Conservation (phyloP, 2,329 filamentous ascomycete species). For the Penicillium sp. region DNA sequence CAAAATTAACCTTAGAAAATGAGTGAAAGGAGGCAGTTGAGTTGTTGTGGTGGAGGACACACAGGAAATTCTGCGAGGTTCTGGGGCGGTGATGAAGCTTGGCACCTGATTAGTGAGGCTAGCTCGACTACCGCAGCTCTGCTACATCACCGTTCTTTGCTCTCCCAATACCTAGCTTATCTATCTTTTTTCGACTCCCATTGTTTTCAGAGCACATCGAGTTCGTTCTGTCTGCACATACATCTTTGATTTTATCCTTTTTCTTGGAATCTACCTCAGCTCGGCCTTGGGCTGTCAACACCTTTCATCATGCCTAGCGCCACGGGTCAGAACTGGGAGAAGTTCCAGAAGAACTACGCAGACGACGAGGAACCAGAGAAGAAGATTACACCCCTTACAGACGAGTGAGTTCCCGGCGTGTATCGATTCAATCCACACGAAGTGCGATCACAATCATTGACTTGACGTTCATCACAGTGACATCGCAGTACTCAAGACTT, state of each 20-base stretch:
- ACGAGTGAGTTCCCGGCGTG: slow-evolving; percentile 69
- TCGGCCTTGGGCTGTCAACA: slow-evolving; percentile 29
- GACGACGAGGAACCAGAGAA: slow-evolving; percentile 98
- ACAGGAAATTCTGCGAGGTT: slow-evolving; percentile 42
- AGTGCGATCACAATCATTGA: slow-evolving; percentile 12
- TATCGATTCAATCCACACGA: neutral
- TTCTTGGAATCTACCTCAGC: slow-evolving; percentile 8
- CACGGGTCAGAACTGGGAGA: slow-evolving; percentile 94
- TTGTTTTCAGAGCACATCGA: neutral
- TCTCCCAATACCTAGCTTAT: slow-evolving; percentile 20
- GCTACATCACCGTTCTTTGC: slow-evolving; percentile 26
- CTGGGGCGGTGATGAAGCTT: slow-evolving; percentile 42
- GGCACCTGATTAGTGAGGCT: slow-evolving; percentile 40
- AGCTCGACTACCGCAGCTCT: slow-evolving; percentile 38
- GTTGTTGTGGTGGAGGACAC: slow-evolving; percentile 27
- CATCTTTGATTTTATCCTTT: slow-evolving; percentile 7
- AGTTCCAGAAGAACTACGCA: slow-evolving; percentile 95
- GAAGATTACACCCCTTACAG: slow-evolving; percentile 96
- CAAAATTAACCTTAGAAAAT: slow-evolving; percentile 26
- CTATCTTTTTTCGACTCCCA: slow-evolving; percentile 18
- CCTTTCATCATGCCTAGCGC: slow-evolving; percentile 76
- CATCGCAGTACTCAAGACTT: slow-evolving; percentile 98
- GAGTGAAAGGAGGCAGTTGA: slow-evolving; percentile 21
- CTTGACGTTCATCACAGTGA: slow-evolving; percentile 62
- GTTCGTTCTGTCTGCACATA: slow-evolving; percentile 3